Evolutionary conservation across 2,329 filamentous ascomycete species (phyloP).

Genomic region (Zasmidium angulare): DNA sequence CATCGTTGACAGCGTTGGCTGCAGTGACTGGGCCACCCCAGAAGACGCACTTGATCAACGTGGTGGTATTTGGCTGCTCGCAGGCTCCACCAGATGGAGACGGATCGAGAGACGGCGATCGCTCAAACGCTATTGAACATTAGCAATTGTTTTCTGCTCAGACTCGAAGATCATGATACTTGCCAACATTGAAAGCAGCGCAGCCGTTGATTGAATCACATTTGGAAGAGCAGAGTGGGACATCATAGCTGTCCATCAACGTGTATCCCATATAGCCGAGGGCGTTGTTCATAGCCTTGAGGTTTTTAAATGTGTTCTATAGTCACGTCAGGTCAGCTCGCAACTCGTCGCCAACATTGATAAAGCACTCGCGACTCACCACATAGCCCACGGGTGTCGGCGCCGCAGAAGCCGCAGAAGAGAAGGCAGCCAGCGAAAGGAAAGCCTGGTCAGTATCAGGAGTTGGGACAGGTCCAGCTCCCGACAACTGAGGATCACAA

Average conservation of each 20-base stretch:
- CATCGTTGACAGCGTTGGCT: slow-evolving; percentile 28
- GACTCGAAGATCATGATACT: background rate
- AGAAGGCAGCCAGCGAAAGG: slow-evolving; percentile 16
- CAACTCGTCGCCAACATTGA: slow-evolving; percentile 1
- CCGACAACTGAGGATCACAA: slow-evolving; percentile 6
- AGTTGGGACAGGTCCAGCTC: slow-evolving; percentile 5
- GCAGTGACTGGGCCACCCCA: slow-evolving; percentile 29
- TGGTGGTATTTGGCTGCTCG: slow-evolving; percentile 5
- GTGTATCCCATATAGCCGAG: slow-evolving; percentile 16
- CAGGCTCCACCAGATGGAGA: slow-evolving; percentile 26
- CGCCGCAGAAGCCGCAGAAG: slow-evolving; percentile 14
- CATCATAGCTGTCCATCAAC: slow-evolving; percentile 29
- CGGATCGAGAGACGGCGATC: slow-evolving; percentile 29
- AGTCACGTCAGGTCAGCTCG: background rate
- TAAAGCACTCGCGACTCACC: slow-evolving; percentile 3
- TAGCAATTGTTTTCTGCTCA: background rate
- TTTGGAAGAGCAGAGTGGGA: slow-evolving; percentile 26
- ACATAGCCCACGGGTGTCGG: slow-evolving; percentile 11
- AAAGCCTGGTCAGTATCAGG: slow-evolving; percentile 14
- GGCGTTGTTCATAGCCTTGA: slow-evolving; percentile 12
- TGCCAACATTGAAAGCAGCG: slow-evolving; percentile 11
- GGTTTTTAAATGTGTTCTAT: background rate
- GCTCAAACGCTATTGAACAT: slow-evolving; percentile 7
- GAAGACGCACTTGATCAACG: slow-evolving; percentile 26
- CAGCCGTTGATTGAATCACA: slow-evolving; percentile 20